phyloP scores from a whole-genome alignment of 2,329 filamentous ascomycete species.

The Aspergillus terreus region DNA sequence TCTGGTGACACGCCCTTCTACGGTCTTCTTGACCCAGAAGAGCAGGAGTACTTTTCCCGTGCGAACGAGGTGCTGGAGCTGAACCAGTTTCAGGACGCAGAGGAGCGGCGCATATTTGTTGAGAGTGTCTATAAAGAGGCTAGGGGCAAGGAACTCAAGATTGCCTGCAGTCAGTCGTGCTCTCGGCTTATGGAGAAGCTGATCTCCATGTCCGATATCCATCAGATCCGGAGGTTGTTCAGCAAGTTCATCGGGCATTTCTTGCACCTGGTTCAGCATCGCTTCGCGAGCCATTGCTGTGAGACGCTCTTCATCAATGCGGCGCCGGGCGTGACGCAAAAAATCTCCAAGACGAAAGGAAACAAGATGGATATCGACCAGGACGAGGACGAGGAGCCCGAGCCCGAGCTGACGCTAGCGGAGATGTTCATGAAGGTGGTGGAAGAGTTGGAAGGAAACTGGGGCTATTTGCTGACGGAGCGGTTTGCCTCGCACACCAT shows the following conservation, averaged over 20 bases:
- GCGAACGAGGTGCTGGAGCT: constrained; percentile 86
- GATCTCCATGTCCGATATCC: constrained; percentile 72
- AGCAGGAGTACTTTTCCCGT: constrained; percentile 91
- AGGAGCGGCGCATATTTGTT: constrained; percentile 69
- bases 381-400: constrained; percentile 38
- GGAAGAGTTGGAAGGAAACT: constrained; percentile 80
- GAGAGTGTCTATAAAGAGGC: constrained; percentile 84
- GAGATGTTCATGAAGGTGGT: constrained; percentile 77
- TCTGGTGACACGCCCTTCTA: constrained; percentile 72
- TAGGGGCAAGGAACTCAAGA: constrained; percentile 87
- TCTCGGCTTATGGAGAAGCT: constrained; percentile 89
- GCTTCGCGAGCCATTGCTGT: constrained; percentile 96
- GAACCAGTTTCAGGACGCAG: constrained; percentile 76
- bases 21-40: constrained; percentile 84
- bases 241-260: constrained; percentile 83
- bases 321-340: constrained; percentile 72
- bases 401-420: constrained; percentile 67
- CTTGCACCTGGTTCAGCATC: constrained; percentile 83
- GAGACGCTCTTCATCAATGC: constrained; percentile 86
- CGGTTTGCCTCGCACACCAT: constrained; percentile 86
- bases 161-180: constrained; percentile 92
- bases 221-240: constrained; percentile 84
- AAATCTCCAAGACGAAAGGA: constrained; percentile 53
- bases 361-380: constrained; percentile 41
- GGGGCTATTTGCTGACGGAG: constrained; percentile 82